Conservation (phyloP, 495 filamentous ascomycete genomes). For the Extremus antarcticus region DNA sequence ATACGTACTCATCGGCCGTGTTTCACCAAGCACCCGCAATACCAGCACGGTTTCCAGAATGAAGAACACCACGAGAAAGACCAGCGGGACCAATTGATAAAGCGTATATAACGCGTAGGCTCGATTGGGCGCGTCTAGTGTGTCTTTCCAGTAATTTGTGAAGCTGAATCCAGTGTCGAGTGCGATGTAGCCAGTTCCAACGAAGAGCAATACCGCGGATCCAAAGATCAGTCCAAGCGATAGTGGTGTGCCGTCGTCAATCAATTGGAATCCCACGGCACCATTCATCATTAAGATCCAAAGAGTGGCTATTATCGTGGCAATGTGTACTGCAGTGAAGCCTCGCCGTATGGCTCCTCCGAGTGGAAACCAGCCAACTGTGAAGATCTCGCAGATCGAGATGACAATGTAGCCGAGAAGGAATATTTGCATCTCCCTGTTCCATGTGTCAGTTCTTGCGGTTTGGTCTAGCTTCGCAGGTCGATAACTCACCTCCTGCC, state of each 20-base stretch:
- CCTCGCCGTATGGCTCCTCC: constrained; percentile 54
- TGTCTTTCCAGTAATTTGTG: constrained; percentile 58
- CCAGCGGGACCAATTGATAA: constrained; percentile 79
- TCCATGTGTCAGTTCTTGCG: not conserved
- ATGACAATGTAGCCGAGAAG: constrained; percentile 78
- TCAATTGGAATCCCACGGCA: constrained; percentile 79
- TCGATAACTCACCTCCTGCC: constrained; percentile 61
- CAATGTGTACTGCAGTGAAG: constrained; percentile 88
- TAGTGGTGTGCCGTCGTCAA: constrained; percentile 84
- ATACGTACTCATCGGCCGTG: constrained; percentile 70
- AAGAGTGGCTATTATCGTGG: constrained; percentile 70
- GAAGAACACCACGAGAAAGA: constrained; percentile 80
- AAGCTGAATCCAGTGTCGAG: constrained; percentile 85
- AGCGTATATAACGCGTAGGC: constrained; percentile 85
- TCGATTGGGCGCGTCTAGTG: constrained; percentile 38
- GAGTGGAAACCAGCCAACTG: constrained; percentile 78
- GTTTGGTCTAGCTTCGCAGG: not conserved
- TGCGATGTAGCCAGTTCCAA: constrained; percentile 91
- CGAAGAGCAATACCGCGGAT: constrained; percentile 62
- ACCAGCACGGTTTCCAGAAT: constrained; percentile 74
- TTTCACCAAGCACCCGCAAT: constrained; percentile 71
- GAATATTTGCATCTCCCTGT: constrained; percentile 93
- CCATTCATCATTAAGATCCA: constrained; percentile 93
- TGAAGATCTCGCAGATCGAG: constrained; percentile 92
- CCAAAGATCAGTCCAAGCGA: constrained; percentile 64